These are phyloP conservation scores for Phytophthora syringae DNA, from an alignment of 352 stramenopile genomes.

Conservation along the genomic window DNA sequence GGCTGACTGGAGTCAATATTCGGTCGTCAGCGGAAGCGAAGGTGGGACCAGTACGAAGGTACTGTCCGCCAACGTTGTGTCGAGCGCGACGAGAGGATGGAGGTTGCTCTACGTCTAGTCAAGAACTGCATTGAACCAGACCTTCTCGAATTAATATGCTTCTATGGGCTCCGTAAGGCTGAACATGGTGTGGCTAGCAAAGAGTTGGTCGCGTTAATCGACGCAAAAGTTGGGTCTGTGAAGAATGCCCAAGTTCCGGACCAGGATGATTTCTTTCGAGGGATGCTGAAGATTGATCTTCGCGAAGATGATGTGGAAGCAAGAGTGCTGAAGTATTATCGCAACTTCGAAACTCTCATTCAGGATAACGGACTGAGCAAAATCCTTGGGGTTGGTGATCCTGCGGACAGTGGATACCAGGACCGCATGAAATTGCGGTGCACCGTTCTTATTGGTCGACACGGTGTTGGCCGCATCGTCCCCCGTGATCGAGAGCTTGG, in stretches of 20 bases:
- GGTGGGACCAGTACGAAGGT: conserved; percentile 5
- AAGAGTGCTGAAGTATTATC: conserved; percentile 6
- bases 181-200: conserved; percentile 1
- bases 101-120: not conserved
- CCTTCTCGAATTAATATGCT: conserved; percentile 2
- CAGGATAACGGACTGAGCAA: not conserved
- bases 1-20: conserved; percentile 2
- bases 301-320: conserved; percentile 7
- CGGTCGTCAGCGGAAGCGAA: conserved; percentile 8
- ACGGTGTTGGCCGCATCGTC: conserved; percentile 56
- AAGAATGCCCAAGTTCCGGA: conserved; percentile 11
- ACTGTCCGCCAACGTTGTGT: not conserved
- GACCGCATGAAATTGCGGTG: conserved; percentile 11
- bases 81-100: not conserved
- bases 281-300: conserved; percentile 6
- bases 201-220: conserved; percentile 3
- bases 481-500: conserved; percentile 58
- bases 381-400: conserved; percentile 6
- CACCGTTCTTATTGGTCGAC: conserved; percentile 31
- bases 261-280: conserved; percentile 4
- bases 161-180: conserved; percentile 6
- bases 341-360: not conserved
- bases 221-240: not conserved
- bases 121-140: conserved; percentile 2
- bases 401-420: not conserved